These are phyloP conservation scores for Ceratocystiopsis minuta DNA, from an alignment of 2,329 filamentous ascomycete species.

Conservation along the genomic window DNA sequence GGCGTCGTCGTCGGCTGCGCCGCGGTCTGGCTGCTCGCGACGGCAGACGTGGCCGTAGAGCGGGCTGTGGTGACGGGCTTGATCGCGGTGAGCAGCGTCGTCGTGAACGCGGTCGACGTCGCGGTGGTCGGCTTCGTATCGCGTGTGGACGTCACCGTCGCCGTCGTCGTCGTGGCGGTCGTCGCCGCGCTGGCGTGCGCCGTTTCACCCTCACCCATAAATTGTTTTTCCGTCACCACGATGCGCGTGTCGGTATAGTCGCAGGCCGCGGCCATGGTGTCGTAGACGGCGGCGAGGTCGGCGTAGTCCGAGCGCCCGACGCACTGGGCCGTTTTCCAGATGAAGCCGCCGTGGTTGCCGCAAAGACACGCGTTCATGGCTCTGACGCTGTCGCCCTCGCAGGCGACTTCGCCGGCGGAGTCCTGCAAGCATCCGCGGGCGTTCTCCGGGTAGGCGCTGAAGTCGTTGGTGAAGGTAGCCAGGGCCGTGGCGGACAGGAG, in stretches of 20 bases:
- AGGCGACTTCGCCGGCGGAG: slow-evolving; percentile 22
- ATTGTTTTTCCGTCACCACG: slow-evolving; percentile 22
- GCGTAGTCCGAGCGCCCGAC: slow-evolving; percentile 19
- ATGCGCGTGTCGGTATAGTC: slow-evolving; percentile 25
- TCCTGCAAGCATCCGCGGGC: slow-evolving; percentile 26
- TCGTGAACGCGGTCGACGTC: slow-evolving; percentile 6
- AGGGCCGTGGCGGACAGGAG: background rate
- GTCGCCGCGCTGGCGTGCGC: no score
- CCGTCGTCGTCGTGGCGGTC: slow-evolving; percentile 2
- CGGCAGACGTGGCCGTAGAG: no score
- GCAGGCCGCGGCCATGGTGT: slow-evolving; percentile 26
- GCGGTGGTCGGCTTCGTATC: slow-evolving; percentile 3
- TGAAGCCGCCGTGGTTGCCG: slow-evolving; percentile 28
- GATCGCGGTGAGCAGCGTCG: background rate
- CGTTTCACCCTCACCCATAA: no score
- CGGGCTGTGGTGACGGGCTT: no score
- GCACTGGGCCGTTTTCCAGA: slow-evolving; percentile 28
- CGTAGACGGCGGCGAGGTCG: slow-evolving; percentile 25
- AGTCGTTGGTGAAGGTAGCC: slow-evolving; percentile 18
- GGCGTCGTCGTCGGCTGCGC: no score
- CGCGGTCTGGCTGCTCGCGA: no score
- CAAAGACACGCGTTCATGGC: slow-evolving; percentile 33
- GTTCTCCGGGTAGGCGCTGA: slow-evolving; percentile 22
- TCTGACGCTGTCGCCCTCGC: slow-evolving; percentile 20
- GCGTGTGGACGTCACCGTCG: slow-evolving; percentile 3